These are phyloP conservation scores for Eutrema japonicum DNA, from an alignment of 345 rosid species.

Conservation along the genomic window DNA sequence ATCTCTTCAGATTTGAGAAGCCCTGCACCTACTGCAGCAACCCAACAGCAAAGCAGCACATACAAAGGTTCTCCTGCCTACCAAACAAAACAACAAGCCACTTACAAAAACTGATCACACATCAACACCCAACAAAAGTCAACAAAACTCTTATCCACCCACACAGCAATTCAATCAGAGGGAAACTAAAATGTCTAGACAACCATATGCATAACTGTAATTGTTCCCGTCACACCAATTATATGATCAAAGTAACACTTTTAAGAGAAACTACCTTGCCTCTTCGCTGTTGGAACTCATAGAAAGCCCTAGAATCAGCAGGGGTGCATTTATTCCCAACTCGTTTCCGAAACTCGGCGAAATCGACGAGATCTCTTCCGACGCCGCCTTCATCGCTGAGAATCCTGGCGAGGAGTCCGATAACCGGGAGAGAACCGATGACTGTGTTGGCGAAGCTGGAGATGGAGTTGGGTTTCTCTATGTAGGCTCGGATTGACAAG, in stretches of 20 bases:
- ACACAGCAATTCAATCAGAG: slow-evolving; percentile 10
- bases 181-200: no score
- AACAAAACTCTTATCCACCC: neutral
- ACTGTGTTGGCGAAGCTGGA: slow-evolving; percentile 75
- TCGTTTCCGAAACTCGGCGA: slow-evolving; percentile 92
- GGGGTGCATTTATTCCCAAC: slow-evolving; percentile 81
- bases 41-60: slow-evolving; percentile 93
- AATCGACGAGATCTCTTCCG: slow-evolving; percentile 80
- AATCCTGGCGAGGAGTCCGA: slow-evolving; percentile 88
- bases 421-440: slow-evolving; percentile 83
- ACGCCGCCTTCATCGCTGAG: slow-evolving; percentile 92
- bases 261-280: slow-evolving; percentile 56
- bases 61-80: slow-evolving; percentile 94
- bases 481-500: slow-evolving; percentile 63
- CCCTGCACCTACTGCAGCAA: slow-evolving; percentile 95
- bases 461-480: slow-evolving; percentile 76
- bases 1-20: slow-evolving; percentile 93
- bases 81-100: slow-evolving; percentile 35
- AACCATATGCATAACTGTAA: neutral
- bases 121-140: neutral
- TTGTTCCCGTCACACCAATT: neutral
- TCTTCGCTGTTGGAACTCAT: slow-evolving; percentile 79
- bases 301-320: slow-evolving; percentile 84
- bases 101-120: neutral
- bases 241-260: neutral